Evolutionary conservation across 352 stramenopile genomes (phyloP), one percentile per base, ranked within the genome.

Genomic region (Elongisporangium senticosum): DNA sequence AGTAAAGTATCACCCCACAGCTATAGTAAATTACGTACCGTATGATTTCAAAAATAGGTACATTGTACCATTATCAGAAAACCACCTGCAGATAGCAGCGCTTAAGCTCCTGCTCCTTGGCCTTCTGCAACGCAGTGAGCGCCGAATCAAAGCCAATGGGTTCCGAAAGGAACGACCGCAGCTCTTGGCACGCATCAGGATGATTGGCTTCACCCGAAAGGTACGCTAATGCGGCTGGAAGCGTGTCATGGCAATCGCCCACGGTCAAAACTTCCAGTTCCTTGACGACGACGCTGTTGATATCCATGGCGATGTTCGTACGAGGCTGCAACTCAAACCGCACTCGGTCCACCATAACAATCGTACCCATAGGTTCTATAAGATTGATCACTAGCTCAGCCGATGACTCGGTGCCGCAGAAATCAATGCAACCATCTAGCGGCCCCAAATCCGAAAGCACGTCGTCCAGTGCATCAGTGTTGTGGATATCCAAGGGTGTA

Each of bases 231-330:
- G 75, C 75, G 3, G 63, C 64, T 2, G 72, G 48, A 19, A 81
- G 26, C 20, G 75, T 59, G 2, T 22, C 55, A 5, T 48, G 59
- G 49, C 69, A 75, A 60, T 85, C 73, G 39, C 67, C 54, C 13
- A 89, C 56, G 8, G 53, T 68, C 48, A 68, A 50, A 20, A 91
- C 4, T 24, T 73, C 63, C 24, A 92, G 71, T 33, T 92, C 83
- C 19, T 79, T 77, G 15, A 92, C 79, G 17, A 90, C 83, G 7
- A 92, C 69, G 2, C 69, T 49, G 48, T 92, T 92, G 74, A 92
- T 81, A 59, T 89, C 71, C 65, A 91, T 73, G 17, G 64, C 51
- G 14, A 89, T 22, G 5, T 59, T 64, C 11, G 58, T 33, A 8
- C 62, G 69, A 8, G 73, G 69, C 1, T 49, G n/a, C 49, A 68